Evolutionary conservation across 2,329 filamentous ascomycete species (phyloP), one percentile per base, ranked within the genome.

Genomic region (Bipolaris gigantea): DNA sequence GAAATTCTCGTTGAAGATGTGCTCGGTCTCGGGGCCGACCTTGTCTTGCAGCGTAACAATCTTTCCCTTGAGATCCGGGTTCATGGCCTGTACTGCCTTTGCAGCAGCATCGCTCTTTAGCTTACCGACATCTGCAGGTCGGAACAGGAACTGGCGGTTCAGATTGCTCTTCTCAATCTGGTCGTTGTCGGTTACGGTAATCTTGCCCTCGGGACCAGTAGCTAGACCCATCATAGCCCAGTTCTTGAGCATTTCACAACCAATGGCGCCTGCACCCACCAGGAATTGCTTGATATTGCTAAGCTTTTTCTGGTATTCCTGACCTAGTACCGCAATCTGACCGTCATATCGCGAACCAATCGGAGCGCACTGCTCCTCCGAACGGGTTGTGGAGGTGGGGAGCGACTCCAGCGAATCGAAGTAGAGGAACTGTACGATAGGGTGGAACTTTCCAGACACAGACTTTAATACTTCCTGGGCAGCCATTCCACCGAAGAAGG

Each of bases 191-290:
- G 95, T 97, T 45, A 99, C 89, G 54, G 81, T 90, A 68, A 99
- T 95, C 75, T 89, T 89, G 67, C 94, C 94, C 44, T 92, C 84
- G 3, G 91, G 90, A 4, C 94, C 94, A 41, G 89, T 90, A 40
- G 89, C 93, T 27, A 99, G 81, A 63, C 94, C 94, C 74, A 97
- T 96, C 92, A 99, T 95, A 33, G 95, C 93, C 92, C 94, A 99
- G 76, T 97, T 97, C 85, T 99, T 99, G 64, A 99, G 80, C 89
- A 97, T 99, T 73, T 99, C 94, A 71, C 94, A 99, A 41, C 94
- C 94, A 73, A 99, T 99, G 60, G 95, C 94, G 67, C 94, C 94
- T 42, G 94, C 91, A 64, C 94, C 94, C 53, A 99, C 94, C 50
- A 99, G 82, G 80, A 99, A 99, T 67, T 97, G 86, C 69, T 88